phyloP scores from a whole-genome alignment of 2,329 filamentous ascomycete genomes.

The Xylaria sp. region DNA sequence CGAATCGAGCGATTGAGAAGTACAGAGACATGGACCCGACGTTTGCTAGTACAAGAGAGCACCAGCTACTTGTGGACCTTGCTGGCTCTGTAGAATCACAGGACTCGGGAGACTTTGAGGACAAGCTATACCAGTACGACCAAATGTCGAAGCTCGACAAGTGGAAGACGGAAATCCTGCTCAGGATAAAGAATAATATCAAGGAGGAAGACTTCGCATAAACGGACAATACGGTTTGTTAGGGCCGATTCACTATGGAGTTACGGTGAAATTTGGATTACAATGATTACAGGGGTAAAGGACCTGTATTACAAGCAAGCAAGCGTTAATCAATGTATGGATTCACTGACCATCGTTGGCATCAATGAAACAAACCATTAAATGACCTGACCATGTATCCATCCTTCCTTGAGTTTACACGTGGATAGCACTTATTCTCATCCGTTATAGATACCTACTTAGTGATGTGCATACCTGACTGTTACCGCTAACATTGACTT shows the following conservation, averaged over 20 bases:
- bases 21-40: slow-evolving; percentile 83
- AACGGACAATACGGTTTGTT: slow-evolving; percentile 18
- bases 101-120: slow-evolving; percentile 84
- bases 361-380: slow-evolving; percentile 19
- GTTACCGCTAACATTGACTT: background rate
- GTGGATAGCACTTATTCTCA: background rate
- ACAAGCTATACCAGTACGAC: slow-evolving; percentile 89
- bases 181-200: slow-evolving; percentile 86
- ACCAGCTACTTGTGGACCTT: slow-evolving; percentile 82
- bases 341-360: slow-evolving; percentile 23
- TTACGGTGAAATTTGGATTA: slow-evolving; percentile 32
- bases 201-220: slow-evolving; percentile 61
- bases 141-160: slow-evolving; percentile 89
- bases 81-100: slow-evolving; percentile 78
- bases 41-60: slow-evolving; percentile 82
- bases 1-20: slow-evolving; percentile 81
- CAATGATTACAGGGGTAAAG: slow-evolving; percentile 22
- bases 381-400: background rate
- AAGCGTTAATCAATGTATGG: slow-evolving; percentile 32
- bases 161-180: slow-evolving; percentile 91
- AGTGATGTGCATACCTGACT: background rate
- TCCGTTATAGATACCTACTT: background rate
- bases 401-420: background rate
- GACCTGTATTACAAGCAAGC: slow-evolving; percentile 29
- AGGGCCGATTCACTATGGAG: slow-evolving; percentile 31